These are phyloP conservation scores for Podospora pseudocomata DNA, from an alignment of 495 filamentous ascomycete genomes.

Conservation along the genomic window DNA sequence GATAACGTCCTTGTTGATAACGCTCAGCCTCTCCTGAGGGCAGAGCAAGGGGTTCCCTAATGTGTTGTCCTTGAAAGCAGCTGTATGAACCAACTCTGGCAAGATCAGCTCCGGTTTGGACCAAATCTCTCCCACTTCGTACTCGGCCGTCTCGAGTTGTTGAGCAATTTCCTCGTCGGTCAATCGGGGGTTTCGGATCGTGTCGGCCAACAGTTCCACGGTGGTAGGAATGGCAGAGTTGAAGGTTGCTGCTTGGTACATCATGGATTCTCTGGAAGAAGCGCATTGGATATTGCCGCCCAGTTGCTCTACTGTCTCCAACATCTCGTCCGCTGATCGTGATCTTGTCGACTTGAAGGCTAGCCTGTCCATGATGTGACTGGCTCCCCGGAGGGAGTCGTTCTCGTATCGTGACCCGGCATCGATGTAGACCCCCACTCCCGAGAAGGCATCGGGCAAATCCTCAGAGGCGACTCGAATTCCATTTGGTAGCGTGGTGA, in stretches of 20 bases:
- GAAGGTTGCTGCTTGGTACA: slow-evolving; percentile 99
- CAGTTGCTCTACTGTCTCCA: slow-evolving; percentile 77
- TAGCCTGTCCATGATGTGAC: slow-evolving; percentile 91
- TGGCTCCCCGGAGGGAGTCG: slow-evolving; percentile 77
- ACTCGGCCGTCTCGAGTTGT: slow-evolving; percentile 86
- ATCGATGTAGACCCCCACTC: slow-evolving; percentile 94
- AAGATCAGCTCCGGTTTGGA: slow-evolving; percentile 93
- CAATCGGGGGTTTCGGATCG: slow-evolving; percentile 82
- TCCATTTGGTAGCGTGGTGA: slow-evolving; percentile 90
- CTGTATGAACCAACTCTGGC: slow-evolving; percentile 90
- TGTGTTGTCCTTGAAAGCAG: slow-evolving; percentile 92
- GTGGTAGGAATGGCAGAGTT: slow-evolving; percentile 85
- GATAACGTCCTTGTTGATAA: slow-evolving; percentile 73
- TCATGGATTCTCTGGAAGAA: slow-evolving; percentile 89
- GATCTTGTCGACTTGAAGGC: slow-evolving; percentile 90
- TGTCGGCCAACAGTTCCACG: slow-evolving; percentile 85
- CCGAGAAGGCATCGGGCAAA: slow-evolving; percentile 90
- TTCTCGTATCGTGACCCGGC: slow-evolving; percentile 95
- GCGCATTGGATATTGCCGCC: slow-evolving; percentile 96
- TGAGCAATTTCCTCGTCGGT: slow-evolving; percentile 84
- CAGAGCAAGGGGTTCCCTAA: slow-evolving; percentile 91
- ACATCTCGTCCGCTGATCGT: slow-evolving; percentile 75
- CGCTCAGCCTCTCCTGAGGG: slow-evolving; percentile 71
- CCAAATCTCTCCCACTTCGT: slow-evolving; percentile 98
- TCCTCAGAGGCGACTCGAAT: slow-evolving; percentile 93